A percentile compares a stretch with the other conserved stretches of the same genome.
Evolutionary conservation across 257 asterid species (phyloP).

Genomic region (Nicotiana sylvestris): DNA sequence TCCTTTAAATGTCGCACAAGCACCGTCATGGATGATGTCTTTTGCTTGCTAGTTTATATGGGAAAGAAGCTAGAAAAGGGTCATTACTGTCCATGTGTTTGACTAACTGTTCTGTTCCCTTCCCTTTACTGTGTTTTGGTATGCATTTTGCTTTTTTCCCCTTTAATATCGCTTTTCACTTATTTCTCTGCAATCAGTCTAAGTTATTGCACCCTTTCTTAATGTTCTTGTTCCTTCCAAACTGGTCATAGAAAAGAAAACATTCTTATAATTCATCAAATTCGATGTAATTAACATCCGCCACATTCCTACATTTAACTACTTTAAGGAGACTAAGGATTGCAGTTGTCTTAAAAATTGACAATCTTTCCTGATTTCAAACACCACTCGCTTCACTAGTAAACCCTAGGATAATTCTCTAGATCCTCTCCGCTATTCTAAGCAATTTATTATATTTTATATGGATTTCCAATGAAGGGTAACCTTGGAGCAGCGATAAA

Average conservation of each 20-base stretch:
- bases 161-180: not conserved
- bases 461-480: not conserved
- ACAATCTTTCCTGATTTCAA: not conserved
- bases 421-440: not conserved
- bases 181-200: not conserved
- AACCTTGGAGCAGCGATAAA: no score
- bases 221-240: not conserved
- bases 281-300: not conserved
- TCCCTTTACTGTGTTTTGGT: not conserved
- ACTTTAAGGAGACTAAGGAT: not conserved
- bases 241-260: not conserved
- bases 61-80: not conserved
- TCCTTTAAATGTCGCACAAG: not conserved
- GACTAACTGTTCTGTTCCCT: not conserved
- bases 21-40: not conserved
- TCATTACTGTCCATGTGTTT: not conserved
- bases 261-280: not conserved
- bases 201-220: not conserved
- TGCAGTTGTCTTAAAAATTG: not conserved
- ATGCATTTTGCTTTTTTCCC: not conserved
- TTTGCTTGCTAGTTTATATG: not conserved
- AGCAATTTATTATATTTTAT: not conserved
- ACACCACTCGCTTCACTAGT: not conserved
- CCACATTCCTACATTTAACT: not conserved
- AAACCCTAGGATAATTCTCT: not conserved